phyloP scores from a whole-genome alignment of 2,329 filamentous ascomycete species.

The Eutypa lata region DNA sequence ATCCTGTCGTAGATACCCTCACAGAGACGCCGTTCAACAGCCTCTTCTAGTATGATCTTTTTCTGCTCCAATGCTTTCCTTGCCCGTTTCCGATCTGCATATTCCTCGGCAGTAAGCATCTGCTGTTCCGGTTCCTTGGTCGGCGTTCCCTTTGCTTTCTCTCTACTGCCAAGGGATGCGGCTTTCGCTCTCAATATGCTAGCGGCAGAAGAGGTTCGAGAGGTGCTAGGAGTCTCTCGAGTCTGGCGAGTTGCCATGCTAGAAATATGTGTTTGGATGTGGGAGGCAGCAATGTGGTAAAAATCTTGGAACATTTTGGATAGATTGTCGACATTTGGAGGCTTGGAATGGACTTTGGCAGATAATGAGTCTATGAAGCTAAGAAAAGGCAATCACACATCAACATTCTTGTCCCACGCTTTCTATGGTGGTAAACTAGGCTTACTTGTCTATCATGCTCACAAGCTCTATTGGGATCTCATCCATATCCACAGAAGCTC shows the following conservation, averaged over 20 bases:
- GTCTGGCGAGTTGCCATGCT: slow-evolving; percentile 72
- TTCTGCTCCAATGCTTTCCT: slow-evolving; percentile 77
- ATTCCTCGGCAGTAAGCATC: slow-evolving; percentile 87
- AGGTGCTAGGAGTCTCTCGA: slow-evolving; percentile 56
- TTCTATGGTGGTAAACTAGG: neutral
- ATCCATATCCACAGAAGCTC: slow-evolving; percentile 70
- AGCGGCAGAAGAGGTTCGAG: slow-evolving; percentile 54
- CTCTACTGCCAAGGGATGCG: slow-evolving; percentile 50
- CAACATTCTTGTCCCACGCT: slow-evolving; percentile 4
- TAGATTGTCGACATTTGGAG: slow-evolving; percentile 78
- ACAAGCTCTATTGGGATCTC: slow-evolving; percentile 92
- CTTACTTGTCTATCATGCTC: slow-evolving; percentile 81
- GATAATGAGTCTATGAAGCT: slow-evolving; percentile 90
- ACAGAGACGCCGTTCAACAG: slow-evolving; percentile 81
- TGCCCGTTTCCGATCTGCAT: slow-evolving; percentile 74
- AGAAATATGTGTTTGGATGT: slow-evolving; percentile 84
- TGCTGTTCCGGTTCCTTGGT: slow-evolving; percentile 60
- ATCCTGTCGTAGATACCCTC: slow-evolving; percentile 84
- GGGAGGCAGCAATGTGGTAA: slow-evolving; percentile 74
- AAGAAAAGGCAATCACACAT: slow-evolving; percentile 8
- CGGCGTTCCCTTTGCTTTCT: slow-evolving; percentile 42
- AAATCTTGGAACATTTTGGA: slow-evolving; percentile 93
- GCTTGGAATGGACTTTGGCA: slow-evolving; percentile 80
- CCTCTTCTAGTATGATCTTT: slow-evolving; percentile 76
- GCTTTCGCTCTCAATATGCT: slow-evolving; percentile 56